These are phyloP conservation scores for Boletus vinaceobasis DNA, from an alignment of 768 basidiomycete genomes.

Conservation along the genomic window DNA sequence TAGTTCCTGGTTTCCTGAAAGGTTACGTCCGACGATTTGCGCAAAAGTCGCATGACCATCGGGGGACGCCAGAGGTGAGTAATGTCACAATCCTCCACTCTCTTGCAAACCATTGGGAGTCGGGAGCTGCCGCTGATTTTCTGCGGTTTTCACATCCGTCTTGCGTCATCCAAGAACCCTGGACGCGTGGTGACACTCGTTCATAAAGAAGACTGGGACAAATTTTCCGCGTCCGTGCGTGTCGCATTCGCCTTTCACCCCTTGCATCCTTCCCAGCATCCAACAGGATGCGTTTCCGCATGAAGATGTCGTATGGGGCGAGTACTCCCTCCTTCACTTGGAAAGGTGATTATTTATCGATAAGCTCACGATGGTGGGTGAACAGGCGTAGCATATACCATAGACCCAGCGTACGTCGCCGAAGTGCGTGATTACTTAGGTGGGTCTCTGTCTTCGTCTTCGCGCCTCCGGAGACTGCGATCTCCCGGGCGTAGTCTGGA, in stretches of 20 bases:
- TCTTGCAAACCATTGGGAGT: not conserved
- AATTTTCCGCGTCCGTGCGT: slow-evolving; percentile 63
- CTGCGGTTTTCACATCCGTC: not conserved
- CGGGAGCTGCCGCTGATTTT: not conserved
- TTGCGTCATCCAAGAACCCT: slow-evolving; percentile 49
- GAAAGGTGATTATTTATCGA: not conserved
- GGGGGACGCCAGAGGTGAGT: slow-evolving; percentile 79
- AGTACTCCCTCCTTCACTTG: slow-evolving; percentile 7
- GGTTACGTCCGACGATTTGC: slow-evolving; percentile 89
- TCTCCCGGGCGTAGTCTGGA: not conserved
- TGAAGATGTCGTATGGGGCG: slow-evolving; percentile 61
- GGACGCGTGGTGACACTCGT: slow-evolving; percentile 90
- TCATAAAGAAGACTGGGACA: slow-evolving; percentile 84
- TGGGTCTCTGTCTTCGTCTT: slow-evolving; percentile 28
- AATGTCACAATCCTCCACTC: not conserved
- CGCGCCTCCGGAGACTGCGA: not conserved
- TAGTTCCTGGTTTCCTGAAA: slow-evolving; percentile 82
- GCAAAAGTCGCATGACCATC: slow-evolving; percentile 88
- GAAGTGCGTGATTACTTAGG: slow-evolving; percentile 86
- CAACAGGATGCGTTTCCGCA: slow-evolving; percentile 31
- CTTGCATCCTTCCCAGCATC: not conserved
- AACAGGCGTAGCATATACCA: slow-evolving; percentile 80
- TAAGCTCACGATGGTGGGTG: not conserved
- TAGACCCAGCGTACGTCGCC: slow-evolving; percentile 68
- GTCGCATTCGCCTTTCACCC: not conserved